Evolutionary conservation across 768 basidiomycete genomes (phyloP), one percentile per base, ranked within the genome.

Genomic region (Mycena kentingensis): DNA sequence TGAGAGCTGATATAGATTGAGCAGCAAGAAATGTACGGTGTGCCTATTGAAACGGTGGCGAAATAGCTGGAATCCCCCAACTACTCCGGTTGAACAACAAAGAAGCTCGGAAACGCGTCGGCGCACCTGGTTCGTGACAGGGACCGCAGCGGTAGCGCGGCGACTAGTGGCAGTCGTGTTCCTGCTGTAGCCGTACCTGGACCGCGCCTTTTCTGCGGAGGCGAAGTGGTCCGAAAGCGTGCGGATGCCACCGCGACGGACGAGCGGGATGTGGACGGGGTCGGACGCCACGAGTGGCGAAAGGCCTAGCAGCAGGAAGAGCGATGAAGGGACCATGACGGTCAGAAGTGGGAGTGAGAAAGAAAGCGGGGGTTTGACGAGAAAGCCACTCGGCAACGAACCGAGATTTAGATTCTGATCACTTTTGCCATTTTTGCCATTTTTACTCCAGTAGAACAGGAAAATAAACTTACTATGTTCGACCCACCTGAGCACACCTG

Each of bases 51-150:
- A 1, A 88, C 62, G 11, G 65, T 61, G 0, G 76, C 80, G 43
- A 82, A 77, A 60, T 87, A 88, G 52, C 79, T 82, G 1, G 79
- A 65, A 41, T 88, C 87, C 7, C 59, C 63, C 57, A 71, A 61
- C 85, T 87, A 39, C 11, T 3, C 32, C 43, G 11, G 21, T 21
- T 12, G 6, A 37, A 37, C 28, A 22, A 29, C 28, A 25, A 16
- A n/a, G n/a, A n/a, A n/a, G n/a, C 10, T 10, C 42, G 42, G 10
- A n/a, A 25, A 15, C 22, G 13, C 5, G n/a, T 22, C 12, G 7
- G 29, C 38, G 16, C 34, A 50, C 58, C 51, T 60, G 46, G 18
- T 60, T 28, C 18, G 26, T 32, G 4, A 59, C 38, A 8, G 35
- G 35, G 10, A 59, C 52, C 37, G 25, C 34, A 12, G 3, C 26